phyloP scores from a whole-genome alignment of 495 filamentous ascomycete species.

The Massariosphaeria phaeospora region DNA sequence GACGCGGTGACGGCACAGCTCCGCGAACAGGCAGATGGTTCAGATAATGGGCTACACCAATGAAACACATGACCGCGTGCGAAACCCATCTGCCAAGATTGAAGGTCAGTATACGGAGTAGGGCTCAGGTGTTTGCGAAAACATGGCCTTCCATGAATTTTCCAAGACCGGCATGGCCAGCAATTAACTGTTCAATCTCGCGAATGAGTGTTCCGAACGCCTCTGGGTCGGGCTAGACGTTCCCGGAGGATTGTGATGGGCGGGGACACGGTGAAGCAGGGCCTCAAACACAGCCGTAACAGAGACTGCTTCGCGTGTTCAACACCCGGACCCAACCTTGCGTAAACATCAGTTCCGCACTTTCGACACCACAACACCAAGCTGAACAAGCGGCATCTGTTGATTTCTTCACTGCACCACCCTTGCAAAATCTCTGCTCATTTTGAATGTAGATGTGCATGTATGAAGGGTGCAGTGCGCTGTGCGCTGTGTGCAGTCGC shows the following conservation, averaged over 20 bases:
- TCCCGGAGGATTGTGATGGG: conserved; percentile 16
- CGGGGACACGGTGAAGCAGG: conserved; percentile 9
- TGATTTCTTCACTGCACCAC: background rate
- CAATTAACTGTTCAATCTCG: conserved; percentile 19
- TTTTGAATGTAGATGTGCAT: background rate
- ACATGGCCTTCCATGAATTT: too few species aligned
- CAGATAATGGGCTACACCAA: background rate
- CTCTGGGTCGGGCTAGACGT: conserved; percentile 8
- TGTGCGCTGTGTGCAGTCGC: too few species aligned
- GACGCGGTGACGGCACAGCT: too few species aligned
- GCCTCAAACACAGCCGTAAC: conserved; percentile 30
- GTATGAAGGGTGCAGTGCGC: too few species aligned
- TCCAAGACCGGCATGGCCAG: too few species aligned
- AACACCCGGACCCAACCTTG: conserved; percentile 17
- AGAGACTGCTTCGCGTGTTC: conserved; percentile 28
- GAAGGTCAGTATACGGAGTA: background rate
- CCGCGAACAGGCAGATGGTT: too few species aligned
- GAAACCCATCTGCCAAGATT: background rate
- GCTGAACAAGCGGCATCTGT: background rate
- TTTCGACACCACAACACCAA: background rate
- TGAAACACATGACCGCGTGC: conserved; percentile 1
- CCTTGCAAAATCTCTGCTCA: background rate
- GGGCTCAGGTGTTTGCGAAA: background rate
- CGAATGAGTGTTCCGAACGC: conserved; percentile 18
- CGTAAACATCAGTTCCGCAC: conserved; percentile 1